Conservation (phyloP, 2,329 filamentous ascomycete species). For the Sclerotinia nivalis region DNA sequence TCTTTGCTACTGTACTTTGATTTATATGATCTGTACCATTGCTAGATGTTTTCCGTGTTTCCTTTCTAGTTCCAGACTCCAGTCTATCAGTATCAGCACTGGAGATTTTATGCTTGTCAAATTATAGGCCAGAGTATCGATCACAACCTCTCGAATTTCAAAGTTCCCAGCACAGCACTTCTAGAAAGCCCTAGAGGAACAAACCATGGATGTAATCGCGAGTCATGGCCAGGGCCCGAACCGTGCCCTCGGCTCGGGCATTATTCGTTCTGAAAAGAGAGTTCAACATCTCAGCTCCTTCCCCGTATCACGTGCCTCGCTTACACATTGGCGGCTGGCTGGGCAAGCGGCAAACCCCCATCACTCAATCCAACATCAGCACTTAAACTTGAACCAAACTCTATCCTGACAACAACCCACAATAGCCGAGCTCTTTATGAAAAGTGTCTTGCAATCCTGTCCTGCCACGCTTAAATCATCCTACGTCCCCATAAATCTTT, state of each 20-base stretch:
- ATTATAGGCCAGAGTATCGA: neutral
- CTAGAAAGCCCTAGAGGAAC: neutral
- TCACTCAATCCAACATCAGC: neutral
- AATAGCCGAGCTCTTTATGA: neutral
- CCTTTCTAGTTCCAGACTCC: neutral
- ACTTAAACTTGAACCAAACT: neutral
- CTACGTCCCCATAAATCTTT: neutral
- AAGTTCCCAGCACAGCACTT: neutral
- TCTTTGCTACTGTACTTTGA: accelerated
- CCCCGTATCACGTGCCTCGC: conserved; percentile 11
- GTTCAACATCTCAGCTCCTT: neutral
- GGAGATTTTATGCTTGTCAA: neutral
- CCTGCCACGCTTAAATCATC: neutral
- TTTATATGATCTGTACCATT: accelerated
- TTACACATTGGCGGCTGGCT: neutral
- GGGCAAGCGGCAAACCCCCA: neutral
- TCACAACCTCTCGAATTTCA: neutral
- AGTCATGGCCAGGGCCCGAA: neutral
- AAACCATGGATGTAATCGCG: neutral
- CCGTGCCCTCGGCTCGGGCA: neutral
- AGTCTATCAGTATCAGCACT: neutral
- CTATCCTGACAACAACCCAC: neutral
- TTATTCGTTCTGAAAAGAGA: neutral
- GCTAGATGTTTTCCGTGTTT: neutral
- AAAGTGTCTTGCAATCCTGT: neutral